A percentile compares a stretch with the other conserved stretches of the same genome.
Conservation (phyloP, 768 basidiomycete genomes). For the Hemileccinum rubropunctum region DNA sequence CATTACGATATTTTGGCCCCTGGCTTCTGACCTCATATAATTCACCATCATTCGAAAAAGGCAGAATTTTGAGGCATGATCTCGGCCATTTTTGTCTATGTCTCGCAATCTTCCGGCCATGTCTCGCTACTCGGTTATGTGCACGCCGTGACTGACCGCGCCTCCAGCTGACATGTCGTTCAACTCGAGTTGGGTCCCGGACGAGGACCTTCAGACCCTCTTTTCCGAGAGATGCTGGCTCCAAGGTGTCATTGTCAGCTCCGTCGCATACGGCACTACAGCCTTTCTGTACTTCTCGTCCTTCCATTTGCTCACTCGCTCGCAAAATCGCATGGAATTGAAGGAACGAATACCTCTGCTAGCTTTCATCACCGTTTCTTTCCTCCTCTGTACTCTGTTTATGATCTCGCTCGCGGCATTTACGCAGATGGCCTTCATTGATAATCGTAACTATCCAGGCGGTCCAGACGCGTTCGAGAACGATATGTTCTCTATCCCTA, state of each 20-base stretch:
- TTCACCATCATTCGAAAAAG: no score
- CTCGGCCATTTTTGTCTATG: no score
- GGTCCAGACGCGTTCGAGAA: conserved; percentile 28
- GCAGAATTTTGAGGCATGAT: no score
- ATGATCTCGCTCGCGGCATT: conserved; percentile 19
- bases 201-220: conserved; percentile 3
- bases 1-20: no score
- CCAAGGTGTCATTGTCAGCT: conserved; percentile 8
- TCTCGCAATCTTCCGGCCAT: no score
- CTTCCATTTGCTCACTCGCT: conserved; percentile 1
- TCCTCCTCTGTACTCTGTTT: conserved; percentile 17
- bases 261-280: conserved; percentile 8
- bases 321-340: not conserved
- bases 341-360: conserved; percentile 1
- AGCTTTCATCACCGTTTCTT: conserved; percentile 3
- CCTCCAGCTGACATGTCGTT: conserved; percentile 14
- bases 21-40: no score
- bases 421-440: conserved; percentile 29
- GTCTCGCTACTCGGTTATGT: no score
- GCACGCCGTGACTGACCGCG: no score
- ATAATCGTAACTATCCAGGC: conserved; percentile 31
- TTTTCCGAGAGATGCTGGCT: not conserved
- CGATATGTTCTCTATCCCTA: conserved; percentile 19
- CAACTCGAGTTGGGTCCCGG: conserved; percentile 19
- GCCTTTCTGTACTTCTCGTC: conserved; percentile 6